phyloP scores from a whole-genome alignment of 768 basidiomycete genomes.

The Naematelia aurantialba region DNA sequence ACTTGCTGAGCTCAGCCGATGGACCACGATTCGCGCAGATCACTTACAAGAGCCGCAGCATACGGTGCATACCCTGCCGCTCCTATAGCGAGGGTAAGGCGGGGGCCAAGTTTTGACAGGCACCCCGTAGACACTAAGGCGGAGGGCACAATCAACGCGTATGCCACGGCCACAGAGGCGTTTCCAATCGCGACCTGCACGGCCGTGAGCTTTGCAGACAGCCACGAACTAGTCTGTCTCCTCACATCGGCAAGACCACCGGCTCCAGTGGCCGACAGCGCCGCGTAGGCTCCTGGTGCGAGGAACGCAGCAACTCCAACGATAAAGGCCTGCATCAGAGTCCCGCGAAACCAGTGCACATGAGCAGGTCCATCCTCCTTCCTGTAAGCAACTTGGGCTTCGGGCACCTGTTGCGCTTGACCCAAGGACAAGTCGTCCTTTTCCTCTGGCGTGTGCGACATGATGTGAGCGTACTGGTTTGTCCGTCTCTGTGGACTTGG shows the following conservation, averaged over 20 bases:
- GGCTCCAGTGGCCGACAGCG: constrained; percentile 17
- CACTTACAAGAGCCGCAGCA: constrained; percentile 13
- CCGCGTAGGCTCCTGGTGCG: constrained; percentile 17
- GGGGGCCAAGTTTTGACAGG: constrained; percentile 5
- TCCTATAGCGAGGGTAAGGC: constrained; percentile 16
- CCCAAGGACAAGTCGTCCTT: no score
- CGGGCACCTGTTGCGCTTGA: no score
- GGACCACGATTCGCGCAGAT: neutral
- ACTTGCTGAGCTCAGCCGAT: neutral
- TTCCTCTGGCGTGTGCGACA: no score
- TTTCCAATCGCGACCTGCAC: constrained; percentile 12
- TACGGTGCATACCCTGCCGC: constrained; percentile 18
- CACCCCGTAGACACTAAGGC: constrained; percentile 12
- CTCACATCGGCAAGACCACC: constrained; percentile 17
- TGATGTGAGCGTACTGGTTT: no score
- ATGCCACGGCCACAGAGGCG: constrained; percentile 13
- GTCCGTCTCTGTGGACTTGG: no score
- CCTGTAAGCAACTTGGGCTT: no score
- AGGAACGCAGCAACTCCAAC: constrained; percentile 16
- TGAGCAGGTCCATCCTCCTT: no score
- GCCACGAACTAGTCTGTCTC: neutral
- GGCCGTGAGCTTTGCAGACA: no score
- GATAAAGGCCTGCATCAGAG: constrained; percentile 13
- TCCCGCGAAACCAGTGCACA: constrained; percentile 16
- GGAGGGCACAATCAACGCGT: constrained; percentile 16